Evolutionary conservation across 2,329 filamentous ascomycete genomes (phyloP).

Genomic region (Aspergillus sp.): DNA sequence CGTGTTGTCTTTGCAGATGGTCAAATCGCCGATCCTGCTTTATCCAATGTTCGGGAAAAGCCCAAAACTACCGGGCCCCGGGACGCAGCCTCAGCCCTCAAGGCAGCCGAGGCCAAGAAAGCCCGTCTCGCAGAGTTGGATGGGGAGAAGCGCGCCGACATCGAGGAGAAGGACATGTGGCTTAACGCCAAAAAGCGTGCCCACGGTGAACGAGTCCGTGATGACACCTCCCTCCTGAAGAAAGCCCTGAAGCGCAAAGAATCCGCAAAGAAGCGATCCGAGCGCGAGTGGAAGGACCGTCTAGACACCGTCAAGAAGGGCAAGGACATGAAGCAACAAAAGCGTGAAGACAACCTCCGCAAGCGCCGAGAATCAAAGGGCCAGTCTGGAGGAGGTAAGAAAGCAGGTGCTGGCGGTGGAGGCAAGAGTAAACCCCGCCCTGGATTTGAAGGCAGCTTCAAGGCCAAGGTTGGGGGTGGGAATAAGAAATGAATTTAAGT

Average conservation of each 20-base stretch:
- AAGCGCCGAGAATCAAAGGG: conserved; percentile 75
- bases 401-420: conserved; percentile 31
- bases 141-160: conserved; percentile 76
- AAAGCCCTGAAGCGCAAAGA: conserved; percentile 95
- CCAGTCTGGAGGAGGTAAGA: conserved; percentile 50
- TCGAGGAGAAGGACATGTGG: conserved; percentile 94
- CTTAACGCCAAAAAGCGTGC: conserved; percentile 84
- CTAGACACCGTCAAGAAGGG: conserved; percentile 70
- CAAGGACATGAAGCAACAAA: conserved; percentile 76
- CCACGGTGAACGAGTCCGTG: conserved; percentile 84
- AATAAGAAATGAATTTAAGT: conserved; percentile 41
- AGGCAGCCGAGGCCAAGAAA: conserved; percentile 82
- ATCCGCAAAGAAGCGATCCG: conserved; percentile 83
- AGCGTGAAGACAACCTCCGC: conserved; percentile 75
- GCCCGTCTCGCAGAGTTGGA: conserved; percentile 74
- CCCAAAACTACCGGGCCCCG: conserved; percentile 78
- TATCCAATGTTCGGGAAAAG: conserved; percentile 62
- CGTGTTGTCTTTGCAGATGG: conserved; percentile 90
- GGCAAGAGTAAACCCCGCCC: conserved; percentile 58
- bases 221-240: conserved; percentile 84
- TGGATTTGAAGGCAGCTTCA: conserved; percentile 73
- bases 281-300: conserved; percentile 80
- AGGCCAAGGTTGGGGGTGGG: conserved; percentile 48
- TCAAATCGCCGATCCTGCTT: conserved; percentile 71
- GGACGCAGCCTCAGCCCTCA: conserved; percentile 82